Base-by-base conservation (phyloP, 352 stramenopile species). In the Vaucheria bursata region DNA sequence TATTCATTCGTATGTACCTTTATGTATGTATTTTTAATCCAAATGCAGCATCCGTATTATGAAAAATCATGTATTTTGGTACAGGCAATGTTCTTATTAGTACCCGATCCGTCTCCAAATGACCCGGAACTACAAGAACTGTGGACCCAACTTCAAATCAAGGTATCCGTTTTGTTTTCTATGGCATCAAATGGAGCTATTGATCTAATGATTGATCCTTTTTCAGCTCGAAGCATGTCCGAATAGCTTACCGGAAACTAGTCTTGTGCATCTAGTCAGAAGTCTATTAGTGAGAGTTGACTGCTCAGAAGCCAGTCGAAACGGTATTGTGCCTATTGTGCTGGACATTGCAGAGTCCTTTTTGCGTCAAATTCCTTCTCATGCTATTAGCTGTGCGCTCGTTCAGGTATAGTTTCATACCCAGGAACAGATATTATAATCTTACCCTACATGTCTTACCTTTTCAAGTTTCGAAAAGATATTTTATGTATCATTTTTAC, bases 311-410 rank as follows among this genome's bases (percentile, higher is more conserved):
- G 67, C 78, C 32, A 83, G 72, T 53, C 32, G 72, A 49, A 66
- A 83, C n/a, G 73, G 71, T 4, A 77, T 83, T 34, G 73, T 83
- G 18, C 78, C 78, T 25, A 74, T 77, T 37, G 78, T 66, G 49
- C 78, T 83, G 66, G 38, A 71, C 5, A 78, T 83, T n/a, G 78
- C 78, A 0, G 78, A 83, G 65, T 75, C 72, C 66, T 83, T 83
- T 39, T 67, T 83, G 78, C 72, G 78, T 6, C 78, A 83, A 74
- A 73, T 83, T 38, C 34, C 52, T 34, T 12, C 38, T 2, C 12
- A 75, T 32, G 37, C 25, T 32, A 72, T 73, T 34, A 25, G 70
- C 35, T 25, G 25, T n/a, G 37, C 18, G 8, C 49, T 72, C 34
- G 37, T 75, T 2, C 8, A 52, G 70, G 70, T 67, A 36, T 2